These are phyloP conservation scores for Mucor indicus DNA, from an alignment of 371 early-diverging fungal species.

Conservation along the genomic window DNA sequence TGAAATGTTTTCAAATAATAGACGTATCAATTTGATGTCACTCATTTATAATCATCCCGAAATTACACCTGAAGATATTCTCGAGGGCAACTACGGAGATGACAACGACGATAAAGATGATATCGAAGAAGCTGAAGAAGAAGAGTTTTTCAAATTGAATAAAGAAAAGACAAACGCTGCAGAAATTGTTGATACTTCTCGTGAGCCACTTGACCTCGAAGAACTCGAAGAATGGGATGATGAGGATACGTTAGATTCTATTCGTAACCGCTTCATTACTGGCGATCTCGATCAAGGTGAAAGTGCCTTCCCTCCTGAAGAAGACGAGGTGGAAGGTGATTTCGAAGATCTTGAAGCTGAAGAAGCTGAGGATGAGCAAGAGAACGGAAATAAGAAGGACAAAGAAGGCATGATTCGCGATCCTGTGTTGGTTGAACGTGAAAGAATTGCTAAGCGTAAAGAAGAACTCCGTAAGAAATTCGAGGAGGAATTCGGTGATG, in stretches of 20 bases:
- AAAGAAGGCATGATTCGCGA: slow-evolving; percentile 31
- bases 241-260: slow-evolving; percentile 66
- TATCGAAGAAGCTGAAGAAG: slow-evolving; percentile 51
- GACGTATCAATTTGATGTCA: slow-evolving; percentile 81
- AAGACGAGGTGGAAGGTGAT: slow-evolving; percentile 77
- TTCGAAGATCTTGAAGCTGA: slow-evolving; percentile 88
- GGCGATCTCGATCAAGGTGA: slow-evolving; percentile 53
- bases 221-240: slow-evolving; percentile 73
- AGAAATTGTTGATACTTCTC: slow-evolving; percentile 68
- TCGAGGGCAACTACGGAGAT: slow-evolving; percentile 35
- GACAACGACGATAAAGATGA: slow-evolving; percentile 34
- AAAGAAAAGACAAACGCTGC: slow-evolving; percentile 31
- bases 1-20: slow-evolving; percentile 53
- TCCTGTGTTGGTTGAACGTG: slow-evolving; percentile 50
- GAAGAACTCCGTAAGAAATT: slow-evolving; percentile 90
- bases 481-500: slow-evolving; percentile 84
- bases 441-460: slow-evolving; percentile 79
- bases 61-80: slow-evolving; percentile 55
- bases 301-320: slow-evolving; percentile 37
- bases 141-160: slow-evolving; percentile 66
- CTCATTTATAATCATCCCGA: slow-evolving; percentile 73
- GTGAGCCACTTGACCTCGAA: slow-evolving; percentile 49
- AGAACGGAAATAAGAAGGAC: slow-evolving; percentile 17
- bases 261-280: slow-evolving; percentile 83
- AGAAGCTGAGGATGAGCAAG: slow-evolving; percentile 28